A percentile compares a stretch with the other conserved stretches of the same genome.
phyloP scores from a whole-genome alignment of 306 rosid species.

The Malus sieversii region DNA sequence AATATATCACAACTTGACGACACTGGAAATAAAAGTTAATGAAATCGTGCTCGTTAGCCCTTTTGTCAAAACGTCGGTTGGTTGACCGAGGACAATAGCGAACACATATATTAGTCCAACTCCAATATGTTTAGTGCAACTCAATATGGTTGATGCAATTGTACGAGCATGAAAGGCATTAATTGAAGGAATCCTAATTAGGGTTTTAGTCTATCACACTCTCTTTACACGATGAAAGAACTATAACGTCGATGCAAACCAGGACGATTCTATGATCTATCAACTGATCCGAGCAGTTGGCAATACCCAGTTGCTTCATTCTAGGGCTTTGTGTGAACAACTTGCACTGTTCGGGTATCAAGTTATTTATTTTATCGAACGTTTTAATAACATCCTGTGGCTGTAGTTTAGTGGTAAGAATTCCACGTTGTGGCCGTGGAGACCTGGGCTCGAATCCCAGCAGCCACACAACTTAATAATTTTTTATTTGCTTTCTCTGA shows the following conservation, averaged over 20 bases:
- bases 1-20: too few relatives aligned
- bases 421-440: slow-evolving; percentile 25
- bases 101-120: neutral
- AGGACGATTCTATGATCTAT: neutral
- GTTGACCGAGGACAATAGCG: too few relatives aligned
- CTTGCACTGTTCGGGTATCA: too few relatives aligned
- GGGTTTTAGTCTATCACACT: too few relatives aligned
- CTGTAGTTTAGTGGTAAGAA: slow-evolving; percentile 23
- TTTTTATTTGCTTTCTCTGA: neutral
- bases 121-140: neutral
- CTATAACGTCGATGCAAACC: neutral
- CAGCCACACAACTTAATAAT: neutral
- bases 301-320: neutral
- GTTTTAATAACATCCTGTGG: neutral
- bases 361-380: too few relatives aligned
- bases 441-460: slow-evolving; percentile 24
- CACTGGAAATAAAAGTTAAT: too few relatives aligned
- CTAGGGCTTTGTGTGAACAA: neutral
- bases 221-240: neutral
- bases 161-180: neutral
- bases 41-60: too few relatives aligned
- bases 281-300: too few relatives aligned
- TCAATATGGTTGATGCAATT: neutral
- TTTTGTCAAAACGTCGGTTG: too few relatives aligned
- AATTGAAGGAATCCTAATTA: neutral